Base-by-base conservation (phyloP, 371 early-diverging fungal genomes). In the Encephalitozoon cuniculi region DNA sequence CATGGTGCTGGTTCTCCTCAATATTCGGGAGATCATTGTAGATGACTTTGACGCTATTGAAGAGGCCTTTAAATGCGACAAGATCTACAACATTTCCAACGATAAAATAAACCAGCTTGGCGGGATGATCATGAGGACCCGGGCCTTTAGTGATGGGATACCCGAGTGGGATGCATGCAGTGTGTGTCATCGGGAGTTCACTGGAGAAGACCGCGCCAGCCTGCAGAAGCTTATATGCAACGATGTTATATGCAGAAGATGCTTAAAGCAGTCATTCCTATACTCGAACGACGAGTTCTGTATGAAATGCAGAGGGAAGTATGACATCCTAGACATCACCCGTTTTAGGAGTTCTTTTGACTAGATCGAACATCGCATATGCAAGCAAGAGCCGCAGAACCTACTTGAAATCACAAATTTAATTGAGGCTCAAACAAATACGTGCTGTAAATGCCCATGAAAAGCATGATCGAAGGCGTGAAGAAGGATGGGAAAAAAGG, bases 341-440 rank as follows among this genome's bases (percentile, higher is more conserved):
- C 2, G 5, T 21, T 46, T 15, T 15, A 6, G 21, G 21, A 21
- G 21, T 18, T 2, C 21, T 18, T 21, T 46, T 46, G 49, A 46
- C 21, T 46, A 46, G 49, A 46, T 46, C 49, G n/a, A n/a, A n/a
- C n/a, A n/a, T n/a, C n/a, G n/a, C n/a, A n/a, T n/a, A n/a, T n/a
- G n/a, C n/a, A n/a, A n/a, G n/a, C n/a, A n/a, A n/a, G n/a, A n/a
- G n/a, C n/a, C n/a, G n/a, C n/a, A n/a, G n/a, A n/a, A n/a, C n/a
- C n/a, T n/a, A n/a, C n/a, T n/a, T n/a, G n/a, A n/a, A n/a, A n/a
- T n/a, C n/a, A n/a, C n/a, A 46, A 46, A 12, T 46, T 46, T 34
- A 34, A 34, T 59, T 34, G 59, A 59, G 18, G 59, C 28, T 18
- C 59, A 59, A 59, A 59, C 59, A 59, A 32, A 59, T 59, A 12